Conservation (phyloP, 75 land plant species). For the Cupressus sempervirens region DNA sequence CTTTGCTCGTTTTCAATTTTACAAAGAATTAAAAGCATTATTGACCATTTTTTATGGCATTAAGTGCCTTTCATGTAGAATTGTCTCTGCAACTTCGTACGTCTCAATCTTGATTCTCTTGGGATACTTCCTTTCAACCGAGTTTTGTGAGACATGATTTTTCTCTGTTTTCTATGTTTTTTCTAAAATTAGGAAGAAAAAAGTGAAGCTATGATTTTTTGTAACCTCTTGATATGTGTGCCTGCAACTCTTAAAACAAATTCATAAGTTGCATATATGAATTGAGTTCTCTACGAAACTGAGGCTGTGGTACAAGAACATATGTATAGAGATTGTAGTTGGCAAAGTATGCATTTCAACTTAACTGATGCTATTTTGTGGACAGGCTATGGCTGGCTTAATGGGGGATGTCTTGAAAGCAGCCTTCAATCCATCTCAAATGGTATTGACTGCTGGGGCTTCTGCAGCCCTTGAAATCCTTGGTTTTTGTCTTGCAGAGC, state of each 20-base stretch:
- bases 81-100: neutral
- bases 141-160: neutral
- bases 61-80: neutral
- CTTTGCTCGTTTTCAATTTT: neutral
- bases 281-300: neutral
- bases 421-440: constrained; percentile 46
- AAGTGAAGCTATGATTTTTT: neutral
- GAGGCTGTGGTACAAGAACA: neutral
- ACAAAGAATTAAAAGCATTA: neutral
- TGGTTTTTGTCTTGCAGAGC: constrained; percentile 63
- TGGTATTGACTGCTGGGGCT: constrained; percentile 76
- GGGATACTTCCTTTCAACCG: neutral
- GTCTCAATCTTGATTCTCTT: neutral
- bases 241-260: neutral
- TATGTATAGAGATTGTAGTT: neutral
- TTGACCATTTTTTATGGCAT: neutral
- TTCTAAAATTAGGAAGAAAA: neutral
- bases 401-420: constrained; percentile 51
- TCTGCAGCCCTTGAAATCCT: constrained; percentile 76
- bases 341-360: no score
- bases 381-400: constrained; percentile 68
- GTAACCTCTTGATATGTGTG: neutral
- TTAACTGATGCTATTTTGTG: neutral
- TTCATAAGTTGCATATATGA: neutral
- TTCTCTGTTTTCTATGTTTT: neutral